Percentiles rank a stretch among this genome's conserved stretches.
phyloP scores from a whole-genome alignment of 495 filamentous ascomycete species.

The Penicillium diatomitis region DNA sequence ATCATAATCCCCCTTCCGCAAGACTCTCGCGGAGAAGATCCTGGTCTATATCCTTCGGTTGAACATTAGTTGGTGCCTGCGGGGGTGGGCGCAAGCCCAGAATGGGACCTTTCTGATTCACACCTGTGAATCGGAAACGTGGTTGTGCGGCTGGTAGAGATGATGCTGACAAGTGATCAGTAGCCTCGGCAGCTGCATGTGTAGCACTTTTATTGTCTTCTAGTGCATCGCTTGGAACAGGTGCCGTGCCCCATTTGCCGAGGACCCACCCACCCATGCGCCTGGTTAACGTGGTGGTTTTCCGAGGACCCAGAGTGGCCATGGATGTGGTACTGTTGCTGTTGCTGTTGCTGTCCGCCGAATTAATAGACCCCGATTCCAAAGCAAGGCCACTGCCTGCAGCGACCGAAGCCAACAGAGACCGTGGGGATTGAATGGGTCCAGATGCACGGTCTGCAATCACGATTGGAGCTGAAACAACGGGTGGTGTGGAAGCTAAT shows the following conservation, averaged over 20 bases:
- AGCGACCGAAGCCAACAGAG: constrained; percentile 33
- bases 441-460: constrained; percentile 26
- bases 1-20: constrained; percentile 17
- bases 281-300: constrained; percentile 29
- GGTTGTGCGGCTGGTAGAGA: background rate
- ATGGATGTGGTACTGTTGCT: constrained; percentile 11
- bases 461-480: constrained; percentile 37
- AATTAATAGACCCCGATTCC: constrained; percentile 14
- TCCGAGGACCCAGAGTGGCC: constrained; percentile 10
- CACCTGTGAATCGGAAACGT: constrained; percentile 33
- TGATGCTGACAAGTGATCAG: no score
- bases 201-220: background rate
- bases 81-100: constrained; percentile 29
- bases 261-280: constrained; percentile 49
- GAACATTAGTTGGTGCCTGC: constrained; percentile 22
- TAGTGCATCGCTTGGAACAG: constrained; percentile 15
- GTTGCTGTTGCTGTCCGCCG: constrained; percentile 16
- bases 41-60: constrained; percentile 29
- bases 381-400: constrained; percentile 11
- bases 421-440: constrained; percentile 22
- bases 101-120: constrained; percentile 42
- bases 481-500: constrained; percentile 29
- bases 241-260: constrained; percentile 44
- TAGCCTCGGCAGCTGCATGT: no score
- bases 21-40: constrained; percentile 33